Base-by-base conservation (phyloP, 495 filamentous ascomycete genomes). In the Xylaria sp. region DNA sequence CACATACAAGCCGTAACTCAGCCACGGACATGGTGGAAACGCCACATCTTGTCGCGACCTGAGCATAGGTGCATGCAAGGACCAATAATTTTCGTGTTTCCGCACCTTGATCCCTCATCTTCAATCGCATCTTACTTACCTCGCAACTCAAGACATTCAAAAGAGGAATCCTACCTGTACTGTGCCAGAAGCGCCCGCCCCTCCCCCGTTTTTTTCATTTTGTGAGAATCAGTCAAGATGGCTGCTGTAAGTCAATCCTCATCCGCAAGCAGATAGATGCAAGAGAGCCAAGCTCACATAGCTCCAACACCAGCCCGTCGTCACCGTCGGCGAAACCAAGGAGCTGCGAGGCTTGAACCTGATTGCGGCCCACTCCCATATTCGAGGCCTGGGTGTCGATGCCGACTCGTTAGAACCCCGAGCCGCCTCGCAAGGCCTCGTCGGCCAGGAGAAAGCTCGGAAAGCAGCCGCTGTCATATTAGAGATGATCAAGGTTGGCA, bases 401-500 rank as follows among this genome's bases (percentile, higher is more conserved):
- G 84, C 87, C 61, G 97, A 97, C 75, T 93, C 95, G 9, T 86
- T 98, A 69, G 94, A 97, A 76, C 95, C 95, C 40, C 88, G 94
- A 67, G 78, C 87, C 41, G 87, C 90, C n/a, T 97, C 94, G 0
- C 95, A 98, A 80, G 96, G 96, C n/a, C 88, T 99, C 35, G 96
- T 99, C 6, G 96, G 96, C 48, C 96, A 99, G 82, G 90, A 97
- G 76, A 95, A 95, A 81, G 97, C 96, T 50, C 91, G 96, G 58
- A 98, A 97, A 82, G 96, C 96, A 0, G 96, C 96, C 3, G 95
- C 94, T 0, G 90, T 99, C 26, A 95, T 99, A 70, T 79, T 99
- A 71, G 93, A 98, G 81, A 98, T 99, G 95, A 97, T 97, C 70
- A 97, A 96, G 82, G 93, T 97, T 75, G 95, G 95, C 73, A 98